These are phyloP conservation scores for Solanum rostratum DNA, from an alignment of 257 asterid species.

Conservation along the genomic window DNA sequence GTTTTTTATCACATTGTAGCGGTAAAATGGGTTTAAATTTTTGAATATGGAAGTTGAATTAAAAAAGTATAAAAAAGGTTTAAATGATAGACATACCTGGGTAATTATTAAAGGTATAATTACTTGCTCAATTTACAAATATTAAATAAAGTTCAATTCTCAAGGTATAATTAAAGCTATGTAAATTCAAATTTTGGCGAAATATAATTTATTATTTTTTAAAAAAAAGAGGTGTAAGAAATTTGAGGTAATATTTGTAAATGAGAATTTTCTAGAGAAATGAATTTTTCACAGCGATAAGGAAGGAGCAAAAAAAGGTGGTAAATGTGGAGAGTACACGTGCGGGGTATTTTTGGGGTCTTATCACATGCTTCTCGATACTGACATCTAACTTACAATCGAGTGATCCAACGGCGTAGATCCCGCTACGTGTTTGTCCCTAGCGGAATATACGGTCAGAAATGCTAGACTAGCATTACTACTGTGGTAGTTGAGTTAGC, in stretches of 20 bases:
- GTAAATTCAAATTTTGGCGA: constrained; percentile 5
- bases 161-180: neutral
- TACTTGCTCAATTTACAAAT: neutral
- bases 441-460: neutral
- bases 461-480: neutral
- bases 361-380: constrained; percentile 1
- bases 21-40: neutral
- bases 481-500: neutral
- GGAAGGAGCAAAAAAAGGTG: constrained; percentile 40
- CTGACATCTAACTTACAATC: neutral
- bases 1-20: neutral
- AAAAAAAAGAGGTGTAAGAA: constrained; percentile 4
- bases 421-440: constrained; percentile 2
- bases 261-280: constrained; percentile 5
- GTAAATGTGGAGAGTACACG: constrained; percentile 26
- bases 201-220: neutral
- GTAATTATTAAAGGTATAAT: neutral
- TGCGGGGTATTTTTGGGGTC: constrained; percentile 27
- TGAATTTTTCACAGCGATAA: constrained; percentile 37
- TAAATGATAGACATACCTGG: neutral
- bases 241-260: neutral
- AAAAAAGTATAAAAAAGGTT: neutral
- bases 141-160: neutral
- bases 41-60: neutral
- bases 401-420: constrained; percentile 15